Evolutionary conservation across 495 filamentous ascomycete species (phyloP), one percentile per base, ranked within the genome.

Genomic region (Penicillium diatomitis): DNA sequence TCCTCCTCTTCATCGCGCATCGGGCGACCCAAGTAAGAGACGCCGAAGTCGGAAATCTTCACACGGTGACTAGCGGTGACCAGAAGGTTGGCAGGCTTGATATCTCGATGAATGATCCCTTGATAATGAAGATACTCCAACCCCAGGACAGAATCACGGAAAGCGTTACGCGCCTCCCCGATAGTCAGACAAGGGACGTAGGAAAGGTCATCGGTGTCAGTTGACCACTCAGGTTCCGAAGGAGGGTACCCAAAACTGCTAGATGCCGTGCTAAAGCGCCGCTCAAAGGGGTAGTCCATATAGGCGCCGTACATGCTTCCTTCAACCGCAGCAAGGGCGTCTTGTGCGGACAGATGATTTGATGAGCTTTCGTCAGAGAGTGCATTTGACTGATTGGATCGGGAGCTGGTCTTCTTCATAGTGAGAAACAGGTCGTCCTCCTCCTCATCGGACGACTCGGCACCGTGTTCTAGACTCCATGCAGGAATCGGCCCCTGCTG

Each of bases 11-110:
- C 86, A 51, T 86, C 85, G 46, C 86, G 72, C 49, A 89, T 83
- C 0, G 88, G 86, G 44, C 86, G 80, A 20, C 92, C 94, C 39
- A 97, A 83, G 64, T 96, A 99, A 0, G 92, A 97, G 4, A 99
- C 92, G 31, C 92, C 92, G 69, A 99, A 99, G 61, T 99, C 92
- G n/a, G 92, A 97, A 41, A 99, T 99, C 73, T 97, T 99, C 53
- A 95, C 87, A 8, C 85, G 81, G 57, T 89, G 80, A 55, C 89
- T 85, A 48, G 75, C 78, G 4, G 89, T 95, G 70, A 89, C 86
- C 6, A 99, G 75, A 4, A 99, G 76, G 64, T 99, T 99, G n/a
- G 91, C 90, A 0, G 92, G 92, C 64, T 99, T 99, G 70, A 99
- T 99, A 62, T 99, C 92, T 32, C 92, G 87, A 62, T 99, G 92